phyloP scores from a whole-genome alignment of 805 yeast genomes.

The Candida wancherniae region DNA sequence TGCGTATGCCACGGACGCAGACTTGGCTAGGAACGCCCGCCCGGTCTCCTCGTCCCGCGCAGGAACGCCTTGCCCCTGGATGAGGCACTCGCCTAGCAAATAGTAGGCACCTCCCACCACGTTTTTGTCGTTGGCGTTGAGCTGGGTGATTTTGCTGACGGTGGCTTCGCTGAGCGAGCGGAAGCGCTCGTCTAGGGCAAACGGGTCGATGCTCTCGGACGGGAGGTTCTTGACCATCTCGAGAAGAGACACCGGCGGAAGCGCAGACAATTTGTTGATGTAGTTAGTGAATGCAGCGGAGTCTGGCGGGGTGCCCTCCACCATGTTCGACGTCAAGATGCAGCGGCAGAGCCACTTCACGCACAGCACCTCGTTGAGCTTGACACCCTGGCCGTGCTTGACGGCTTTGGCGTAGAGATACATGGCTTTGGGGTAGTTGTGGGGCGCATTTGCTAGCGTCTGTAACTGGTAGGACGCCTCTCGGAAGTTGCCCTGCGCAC shows the following conservation, averaged over 20 bases:
- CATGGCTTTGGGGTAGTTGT: conserved; percentile 55
- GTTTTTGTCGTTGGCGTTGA: conserved; percentile 34
- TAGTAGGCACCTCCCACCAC: conserved; percentile 48
- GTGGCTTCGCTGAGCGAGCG: conserved; percentile 21
- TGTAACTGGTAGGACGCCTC: conserved; percentile 69
- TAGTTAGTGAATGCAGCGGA: conserved; percentile 13
- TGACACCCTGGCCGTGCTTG: conserved; percentile 64
- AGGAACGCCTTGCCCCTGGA: conserved; percentile 50
- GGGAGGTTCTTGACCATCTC: conserved; percentile 22
- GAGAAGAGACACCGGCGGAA: conserved; percentile 28
- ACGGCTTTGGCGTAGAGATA: conserved; percentile 63
- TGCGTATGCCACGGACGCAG: conserved; percentile 62
- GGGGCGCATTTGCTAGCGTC: conserved; percentile 58
- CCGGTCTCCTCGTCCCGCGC: conserved; percentile 53
- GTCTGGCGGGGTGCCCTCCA: conserved; percentile 9
- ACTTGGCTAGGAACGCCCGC: conserved; percentile 53
- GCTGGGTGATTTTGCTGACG: conserved; percentile 22
- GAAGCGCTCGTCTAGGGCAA: conserved; percentile 21
- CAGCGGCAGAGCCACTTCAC: conserved; percentile 57
- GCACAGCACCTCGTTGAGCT: conserved; percentile 49
- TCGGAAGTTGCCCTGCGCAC: conserved; percentile 55
- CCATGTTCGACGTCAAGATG: conserved; percentile 19
- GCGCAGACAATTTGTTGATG: conserved; percentile 22
- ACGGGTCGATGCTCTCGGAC: conserved; percentile 24
- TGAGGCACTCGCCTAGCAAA: conserved; percentile 56